Conservation (phyloP, 176 grass and related monocot genomes). For the Paspalum vaginatum region DNA sequence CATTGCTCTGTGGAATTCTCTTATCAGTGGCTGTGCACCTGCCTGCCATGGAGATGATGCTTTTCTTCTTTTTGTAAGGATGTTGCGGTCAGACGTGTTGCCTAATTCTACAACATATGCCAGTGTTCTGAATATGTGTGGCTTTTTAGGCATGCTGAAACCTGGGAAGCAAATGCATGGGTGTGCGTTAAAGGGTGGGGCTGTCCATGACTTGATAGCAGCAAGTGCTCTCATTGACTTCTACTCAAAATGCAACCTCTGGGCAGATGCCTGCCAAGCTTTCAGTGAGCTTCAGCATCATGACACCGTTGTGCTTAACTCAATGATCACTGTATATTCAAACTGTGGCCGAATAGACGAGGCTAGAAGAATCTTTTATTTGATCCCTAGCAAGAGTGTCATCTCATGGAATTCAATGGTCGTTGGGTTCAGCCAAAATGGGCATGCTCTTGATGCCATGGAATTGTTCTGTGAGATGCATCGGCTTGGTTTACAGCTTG, state of each 20-base stretch:
- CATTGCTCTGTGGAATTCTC: slow-evolving; percentile 66
- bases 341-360: slow-evolving; percentile 58
- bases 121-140: slow-evolving; percentile 51
- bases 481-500: slow-evolving; percentile 46
- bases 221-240: slow-evolving; percentile 76
- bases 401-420: slow-evolving; percentile 85
- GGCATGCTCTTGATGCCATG: slow-evolving; percentile 58
- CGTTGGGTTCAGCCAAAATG: slow-evolving; percentile 70
- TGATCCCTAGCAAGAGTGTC: slow-evolving; percentile 58
- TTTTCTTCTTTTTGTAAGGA: slow-evolving; percentile 52
- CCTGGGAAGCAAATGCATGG: slow-evolving; percentile 56
- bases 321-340: slow-evolving; percentile 74
- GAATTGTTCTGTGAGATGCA: slow-evolving; percentile 56
- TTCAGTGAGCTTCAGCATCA: slow-evolving; percentile 54
- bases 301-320: slow-evolving; percentile 71
- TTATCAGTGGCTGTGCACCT: slow-evolving; percentile 56
- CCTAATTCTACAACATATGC: slow-evolving; percentile 63
- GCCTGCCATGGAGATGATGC: slow-evolving; percentile 46
- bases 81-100: slow-evolving; percentile 38
- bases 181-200: slow-evolving; percentile 50
- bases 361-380: slow-evolving; percentile 57
- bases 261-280: slow-evolving; percentile 70
- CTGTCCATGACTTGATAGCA: slow-evolving; percentile 51
- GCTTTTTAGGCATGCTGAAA: slow-evolving; percentile 31
- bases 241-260: slow-evolving; percentile 71